Percentiles rank a stretch among this genome's conserved stretches.
Evolutionary conservation across 2,329 filamentous ascomycete genomes (phyloP).

Genomic region (Juglanconis sp.): DNA sequence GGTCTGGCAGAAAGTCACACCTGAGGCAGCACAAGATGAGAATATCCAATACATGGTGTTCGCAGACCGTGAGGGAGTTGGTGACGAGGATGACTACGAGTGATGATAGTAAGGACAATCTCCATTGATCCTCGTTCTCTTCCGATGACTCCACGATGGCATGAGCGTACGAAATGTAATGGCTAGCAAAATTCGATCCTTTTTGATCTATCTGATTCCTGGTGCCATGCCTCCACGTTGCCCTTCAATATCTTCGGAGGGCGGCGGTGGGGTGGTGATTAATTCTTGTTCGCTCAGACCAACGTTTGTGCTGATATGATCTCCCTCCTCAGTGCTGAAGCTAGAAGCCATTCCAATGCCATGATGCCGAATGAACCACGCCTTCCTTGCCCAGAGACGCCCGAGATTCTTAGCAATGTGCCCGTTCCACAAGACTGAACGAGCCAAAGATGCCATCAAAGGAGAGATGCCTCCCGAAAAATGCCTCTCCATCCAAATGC

Average conservation of each 20-base stretch:
- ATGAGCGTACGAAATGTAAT: constrained; percentile 20
- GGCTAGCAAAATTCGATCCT: constrained; percentile 18
- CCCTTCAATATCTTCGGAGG: not conserved
- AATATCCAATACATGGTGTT: constrained; percentile 69
- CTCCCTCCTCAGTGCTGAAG: not conserved
- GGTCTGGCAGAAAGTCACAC: constrained; percentile 65
- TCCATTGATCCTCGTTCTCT: not conserved
- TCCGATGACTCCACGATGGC: constrained; percentile 4
- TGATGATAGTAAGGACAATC: constrained; percentile 20
- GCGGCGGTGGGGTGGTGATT: not conserved
- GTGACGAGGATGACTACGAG: constrained; percentile 55
- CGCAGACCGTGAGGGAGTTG: constrained; percentile 64
- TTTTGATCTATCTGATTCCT: not conserved
- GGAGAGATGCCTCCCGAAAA: not conserved
- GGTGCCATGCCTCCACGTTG: not conserved
- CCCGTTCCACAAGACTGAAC: too few relatives aligned
- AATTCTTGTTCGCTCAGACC: not conserved
- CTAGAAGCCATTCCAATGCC: constrained; percentile 1
- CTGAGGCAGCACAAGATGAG: constrained; percentile 43
- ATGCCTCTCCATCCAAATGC: not conserved
- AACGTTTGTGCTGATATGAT: not conserved
- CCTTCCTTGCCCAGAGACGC: not conserved
- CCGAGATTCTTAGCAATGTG: not conserved
- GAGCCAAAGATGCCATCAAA: too few relatives aligned
- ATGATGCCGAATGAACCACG: not conserved